Evolutionary conservation across 2,329 filamentous ascomycete species (phyloP), one percentile per base, ranked within the genome.

Genomic region (Raffaelea ambrosiae): DNA sequence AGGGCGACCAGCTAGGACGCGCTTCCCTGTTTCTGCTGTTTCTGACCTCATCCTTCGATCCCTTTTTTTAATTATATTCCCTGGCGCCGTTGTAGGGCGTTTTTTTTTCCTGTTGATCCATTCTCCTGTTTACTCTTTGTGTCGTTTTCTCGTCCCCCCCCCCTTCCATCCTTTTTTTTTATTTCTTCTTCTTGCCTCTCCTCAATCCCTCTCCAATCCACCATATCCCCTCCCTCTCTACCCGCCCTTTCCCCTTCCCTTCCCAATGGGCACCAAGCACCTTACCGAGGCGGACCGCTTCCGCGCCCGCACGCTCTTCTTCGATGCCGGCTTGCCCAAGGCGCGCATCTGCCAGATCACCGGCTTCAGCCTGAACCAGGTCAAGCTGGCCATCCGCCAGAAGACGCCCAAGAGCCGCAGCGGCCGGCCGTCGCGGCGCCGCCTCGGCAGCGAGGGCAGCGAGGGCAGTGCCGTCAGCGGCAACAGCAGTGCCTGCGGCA

Each of bases 351-450:
- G 49, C 47, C 35, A 54, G 43, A 39, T 54, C 20, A 55, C 52
- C 16, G 53, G 54, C 43, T 52, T 49, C 53, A 53, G 51, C 44
- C 41, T 54, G 7, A 50, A 53, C 44, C 53, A 56, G 45, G 50
- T 56, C 20, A 53, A 51, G 39, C 49, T 50, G 42, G 54, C 54
- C n/a, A 55, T 56, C 46, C 53, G 53, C 44, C 47, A 53, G 9
- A 51, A 53, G 52, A 55, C 49, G 20, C 54, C 52, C 22, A 51
- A 47, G 47, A 43, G 43, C 16, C 54, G 53, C 4, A 46, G 48
- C 3, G 53, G 53, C 21, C 46, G 52, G 39, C 52, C 52, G 4
- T 48, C 50, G 19, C 44, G 53, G 22, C 48, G 47, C 23, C 46
- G 48, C 5, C 40, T 29, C 19, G 40, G 23, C 11, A 26, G 13